A percentile compares a stretch with the other conserved stretches of the same genome.
These are phyloP conservation scores for Penicillium turbatum DNA, from an alignment of 495 filamentous ascomycete genomes.

Conservation along the genomic window DNA sequence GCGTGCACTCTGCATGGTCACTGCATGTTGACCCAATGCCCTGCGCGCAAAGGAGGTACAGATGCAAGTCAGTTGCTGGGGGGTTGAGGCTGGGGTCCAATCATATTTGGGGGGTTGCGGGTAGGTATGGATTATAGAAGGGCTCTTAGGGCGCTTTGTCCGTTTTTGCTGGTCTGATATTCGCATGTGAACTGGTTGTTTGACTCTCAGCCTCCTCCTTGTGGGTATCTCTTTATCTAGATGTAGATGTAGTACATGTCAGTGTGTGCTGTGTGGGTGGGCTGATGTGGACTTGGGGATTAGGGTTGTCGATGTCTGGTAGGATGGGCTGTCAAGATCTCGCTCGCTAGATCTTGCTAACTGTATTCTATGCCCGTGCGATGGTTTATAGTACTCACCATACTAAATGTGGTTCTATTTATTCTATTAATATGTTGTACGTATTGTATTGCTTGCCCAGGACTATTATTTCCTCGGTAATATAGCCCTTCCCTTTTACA, in stretches of 20 bases:
- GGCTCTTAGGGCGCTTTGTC: constrained; percentile 1
- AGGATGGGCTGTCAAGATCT: background rate
- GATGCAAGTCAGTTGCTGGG: constrained; percentile 2
- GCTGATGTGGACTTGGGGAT: background rate
- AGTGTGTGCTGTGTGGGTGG: background rate
- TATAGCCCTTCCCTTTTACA: background rate
- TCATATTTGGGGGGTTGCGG: background rate
- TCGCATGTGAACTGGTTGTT: constrained; percentile 1
- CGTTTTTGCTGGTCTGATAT: constrained; percentile 7
- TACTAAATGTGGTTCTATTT: too few relatives aligned
- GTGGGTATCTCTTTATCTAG: constrained; percentile 1
- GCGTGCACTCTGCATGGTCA: background rate
- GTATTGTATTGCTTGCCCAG: background rate
- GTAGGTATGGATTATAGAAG: background rate
- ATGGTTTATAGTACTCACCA: too few relatives aligned
- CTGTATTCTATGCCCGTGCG: background rate
- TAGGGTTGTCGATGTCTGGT: background rate
- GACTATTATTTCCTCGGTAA: background rate
- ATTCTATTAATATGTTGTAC: background rate
- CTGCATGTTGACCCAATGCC: constrained; percentile 4
- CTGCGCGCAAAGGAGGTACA: constrained; percentile 4
- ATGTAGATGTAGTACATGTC: background rate
- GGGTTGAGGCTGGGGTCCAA: background rate
- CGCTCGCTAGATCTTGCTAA: background rate
- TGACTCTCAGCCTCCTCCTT: background rate